These are phyloP conservation scores for Aspergillus tamarii DNA, from an alignment of 2,329 filamentous ascomycete genomes.

Conservation along the genomic window DNA sequence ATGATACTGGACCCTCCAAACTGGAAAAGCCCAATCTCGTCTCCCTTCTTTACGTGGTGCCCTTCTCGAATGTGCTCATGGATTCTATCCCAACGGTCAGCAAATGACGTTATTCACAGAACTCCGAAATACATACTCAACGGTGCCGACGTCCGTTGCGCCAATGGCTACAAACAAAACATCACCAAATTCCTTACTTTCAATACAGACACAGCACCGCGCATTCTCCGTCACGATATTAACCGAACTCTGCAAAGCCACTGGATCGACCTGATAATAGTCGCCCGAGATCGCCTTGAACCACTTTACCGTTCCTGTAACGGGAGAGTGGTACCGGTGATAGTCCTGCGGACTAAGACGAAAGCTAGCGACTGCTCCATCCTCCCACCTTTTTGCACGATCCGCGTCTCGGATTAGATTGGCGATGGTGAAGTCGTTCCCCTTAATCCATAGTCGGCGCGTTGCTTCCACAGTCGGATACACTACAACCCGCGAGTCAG, in stretches of 20 bases:
- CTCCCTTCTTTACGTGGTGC: conserved; percentile 41
- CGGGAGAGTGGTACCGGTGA: conserved; percentile 51
- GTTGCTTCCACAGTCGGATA: conserved; percentile 39
- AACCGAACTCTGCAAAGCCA: conserved; percentile 35
- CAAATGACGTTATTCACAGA: background rate
- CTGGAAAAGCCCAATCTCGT: conserved; percentile 47
- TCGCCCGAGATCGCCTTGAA: conserved; percentile 46
- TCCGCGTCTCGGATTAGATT: conserved; percentile 43
- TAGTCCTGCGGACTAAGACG: conserved; percentile 51
- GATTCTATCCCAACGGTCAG: conserved; percentile 29
- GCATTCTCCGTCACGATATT: conserved; percentile 45
- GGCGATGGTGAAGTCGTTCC: conserved; percentile 46
- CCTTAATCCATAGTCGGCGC: conserved; percentile 48
- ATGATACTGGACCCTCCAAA: conserved; percentile 48
- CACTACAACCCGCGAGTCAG: conserved; percentile 43
- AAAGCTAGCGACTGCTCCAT: conserved; percentile 46
- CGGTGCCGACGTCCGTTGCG: conserved; percentile 45
- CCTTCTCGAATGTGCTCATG: conserved; percentile 39
- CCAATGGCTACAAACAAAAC: conserved; percentile 50
- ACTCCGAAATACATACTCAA: conserved; percentile 34
- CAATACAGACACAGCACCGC: conserved; percentile 42
- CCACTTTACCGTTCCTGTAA: conserved; percentile 42
- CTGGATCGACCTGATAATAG: conserved; percentile 50
- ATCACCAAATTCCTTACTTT: conserved; percentile 44
- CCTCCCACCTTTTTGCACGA: conserved; percentile 21